Base-by-base conservation (phyloP, 805 yeast species). In the Yarrowia deformans region DNA sequence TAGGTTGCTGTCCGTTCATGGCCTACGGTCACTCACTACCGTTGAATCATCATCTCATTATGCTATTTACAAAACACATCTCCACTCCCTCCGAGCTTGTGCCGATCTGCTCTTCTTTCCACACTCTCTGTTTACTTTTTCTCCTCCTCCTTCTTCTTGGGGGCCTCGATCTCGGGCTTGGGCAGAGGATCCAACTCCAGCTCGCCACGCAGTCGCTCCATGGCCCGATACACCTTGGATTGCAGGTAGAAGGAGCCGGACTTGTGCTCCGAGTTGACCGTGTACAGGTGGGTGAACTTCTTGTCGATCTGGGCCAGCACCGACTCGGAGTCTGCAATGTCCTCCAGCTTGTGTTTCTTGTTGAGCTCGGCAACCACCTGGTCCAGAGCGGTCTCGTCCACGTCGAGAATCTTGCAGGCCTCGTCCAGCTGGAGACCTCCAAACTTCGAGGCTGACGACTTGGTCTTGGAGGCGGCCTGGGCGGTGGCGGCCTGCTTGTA, bases 231-330 rank as follows among this genome's bases (percentile, higher is more conserved):
- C 32, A 95, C 94, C 81, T 95, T 95, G 67, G 95, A 88, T 77
- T 95, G 99, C 66, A 95, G 77, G 76, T 94, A 95, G 77, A 95
- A 94, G 50, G 97, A 90, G 52, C 97, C 97, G n/a, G 97, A 97
- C 79, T 93, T 92, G 71, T 93, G 98, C 78, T 91, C 92, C 37
- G 95, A 86, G 81, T 95, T 95, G 69, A 92, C 90, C 60, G 90
- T 91, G 74, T 93, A 95, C 73, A 95, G 80, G 74, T 91, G 91
- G 70, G 89, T 86, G 81, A 89, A 95, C 77, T 90, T 90, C 73
- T 87, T 86, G 63, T 88, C 90, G 68, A 87, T 72, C 40, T 81
- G 79, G 70, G 89, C 83, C 43, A 82, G 83, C 55, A 83, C 80
- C 18, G 48, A 37, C 56, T 63, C 56, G 39, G 68, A 23, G 37